These are phyloP conservation scores for Chimonanthus salicifolius DNA, from an alignment of 164 flowering plant species.

Conservation along the genomic window DNA sequence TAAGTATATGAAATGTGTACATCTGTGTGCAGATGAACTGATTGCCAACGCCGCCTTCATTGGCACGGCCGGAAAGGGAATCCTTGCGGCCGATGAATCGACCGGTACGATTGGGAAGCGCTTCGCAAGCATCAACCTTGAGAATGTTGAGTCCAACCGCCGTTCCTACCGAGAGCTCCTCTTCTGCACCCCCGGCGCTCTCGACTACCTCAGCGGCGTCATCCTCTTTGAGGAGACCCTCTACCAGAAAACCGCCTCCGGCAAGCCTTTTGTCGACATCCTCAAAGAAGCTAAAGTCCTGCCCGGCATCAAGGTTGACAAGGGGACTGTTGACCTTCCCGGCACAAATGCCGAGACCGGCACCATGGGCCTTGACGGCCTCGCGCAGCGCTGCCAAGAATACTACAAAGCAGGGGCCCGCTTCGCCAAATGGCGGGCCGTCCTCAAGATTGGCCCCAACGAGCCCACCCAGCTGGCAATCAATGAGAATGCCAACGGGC, in stretches of 20 bases:
- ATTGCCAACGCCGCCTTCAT: conserved; percentile 50
- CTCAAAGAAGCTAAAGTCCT: conserved; percentile 46
- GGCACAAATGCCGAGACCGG: conserved; percentile 52
- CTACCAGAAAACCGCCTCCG: conserved; percentile 45
- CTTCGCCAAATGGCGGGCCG: conserved; percentile 50
- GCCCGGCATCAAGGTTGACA: conserved; percentile 55
- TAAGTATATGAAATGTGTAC: no score
- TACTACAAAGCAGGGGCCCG: conserved; percentile 44
- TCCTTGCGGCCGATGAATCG: conserved; percentile 60
- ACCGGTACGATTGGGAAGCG: conserved; percentile 60
- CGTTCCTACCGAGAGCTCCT: conserved; percentile 51
- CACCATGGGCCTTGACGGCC: conserved; percentile 54
- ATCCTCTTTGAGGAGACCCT: conserved; percentile 56
- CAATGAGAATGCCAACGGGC: conserved; percentile 46
- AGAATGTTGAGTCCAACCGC: conserved; percentile 43
- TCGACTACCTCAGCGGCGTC: conserved; percentile 41
- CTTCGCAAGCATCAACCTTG: conserved; percentile 46
- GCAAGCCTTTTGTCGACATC: conserved; percentile 47
- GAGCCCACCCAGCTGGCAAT: conserved; percentile 47
- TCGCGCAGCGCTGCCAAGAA: conserved; percentile 38
- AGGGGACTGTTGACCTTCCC: conserved; percentile 51
- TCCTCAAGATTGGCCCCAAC: conserved; percentile 40
- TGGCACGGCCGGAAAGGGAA: conserved; percentile 57
- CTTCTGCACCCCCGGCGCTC: conserved; percentile 44
- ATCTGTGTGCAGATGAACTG: conserved; percentile 36